Percentiles rank a stretch among this genome's conserved stretches.
phyloP scores from a whole-genome alignment of 169 alveolate genomes.

The Perkinsus marinus region DNA sequence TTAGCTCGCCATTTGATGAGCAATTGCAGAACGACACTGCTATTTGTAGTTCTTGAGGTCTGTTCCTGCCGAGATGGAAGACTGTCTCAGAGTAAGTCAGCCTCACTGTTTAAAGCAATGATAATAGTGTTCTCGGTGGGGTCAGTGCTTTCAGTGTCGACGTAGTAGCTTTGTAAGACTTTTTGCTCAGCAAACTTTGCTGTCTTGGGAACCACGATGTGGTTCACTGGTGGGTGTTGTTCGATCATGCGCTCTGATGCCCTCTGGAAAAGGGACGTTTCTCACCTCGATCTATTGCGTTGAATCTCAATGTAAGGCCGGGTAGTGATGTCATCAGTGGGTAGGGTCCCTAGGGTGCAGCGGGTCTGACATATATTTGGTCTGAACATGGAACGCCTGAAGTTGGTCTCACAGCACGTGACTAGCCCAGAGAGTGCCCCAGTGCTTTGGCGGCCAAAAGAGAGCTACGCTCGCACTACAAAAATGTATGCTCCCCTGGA shows the following conservation, averaged over 20 bases:
- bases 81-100: neutral
- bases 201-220: neutral
- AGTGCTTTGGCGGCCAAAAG: neutral
- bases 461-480: neutral
- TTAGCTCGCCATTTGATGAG: neutral
- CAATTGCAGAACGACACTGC: too few relatives aligned
- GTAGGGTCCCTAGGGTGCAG: too few relatives aligned
- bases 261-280: neutral
- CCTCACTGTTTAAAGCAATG: too few relatives aligned
- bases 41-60: neutral
- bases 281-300: neutral
- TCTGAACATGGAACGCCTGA: neutral
- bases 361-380: neutral
- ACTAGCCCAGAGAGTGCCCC: neutral
- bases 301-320: neutral
- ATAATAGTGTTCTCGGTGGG: too few relatives aligned
- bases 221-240: neutral
- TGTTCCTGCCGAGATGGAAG: neutral
- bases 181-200: neutral
- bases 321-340: too few relatives aligned
- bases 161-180: neutral
- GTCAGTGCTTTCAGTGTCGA: neutral
- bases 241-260: too few relatives aligned
- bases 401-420: neutral
- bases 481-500: neutral